Base-by-base conservation (phyloP, 2,329 filamentous ascomycete genomes). In the Bipolaris cookei region DNA sequence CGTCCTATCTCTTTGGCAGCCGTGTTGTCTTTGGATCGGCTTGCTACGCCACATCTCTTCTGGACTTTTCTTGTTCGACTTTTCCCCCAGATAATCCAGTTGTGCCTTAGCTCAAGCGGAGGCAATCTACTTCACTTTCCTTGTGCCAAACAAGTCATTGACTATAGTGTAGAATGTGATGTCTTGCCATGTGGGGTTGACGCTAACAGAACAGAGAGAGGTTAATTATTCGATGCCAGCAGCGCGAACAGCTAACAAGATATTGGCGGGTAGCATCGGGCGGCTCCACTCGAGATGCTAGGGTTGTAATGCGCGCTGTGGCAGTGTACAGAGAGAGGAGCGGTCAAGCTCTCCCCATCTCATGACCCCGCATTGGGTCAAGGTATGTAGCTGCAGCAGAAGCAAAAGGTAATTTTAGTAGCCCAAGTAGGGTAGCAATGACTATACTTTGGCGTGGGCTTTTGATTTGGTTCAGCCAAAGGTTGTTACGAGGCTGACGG, bases 91-190 rank as follows among this genome's bases (percentile, higher is more conserved):
- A 46, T 51, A 38, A 51, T 47, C 44, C 46, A 54, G 57, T 38
- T 48, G 47, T 56, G 50, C 48, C 59, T 59, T 61, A 54, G 38
- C 54, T 6, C 56, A 50, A 54, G 47, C 28, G 46, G 62, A 64
- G 61, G 61, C 61, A 66, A 64, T 62, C 55, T 58, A 66, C 58
- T 63, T 64, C 51, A 62, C 57, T 61, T 66, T 46, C 61, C 49
- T 45, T 32, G 51, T 62, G 60, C 32, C 44, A 34, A 23, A 32
- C 30, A 28, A 28, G 25, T 5, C 7, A 10, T 28, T 14, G 7
- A 11, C 5, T 10, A 28, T 10, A 1, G 8, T 28, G 25, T n/a
- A 16, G 3, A 5, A 7, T 10, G 35, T 49, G 35, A 28, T 43
- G 28, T 35, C 45, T 21, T 37, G 34, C n/a, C 21, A 28, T 42